Percentiles rank a stretch among this genome's conserved stretches.
These are phyloP conservation scores for Aurantiochytrium sp. DNA, from an alignment of 108 stramenopile species.

Conservation along the genomic window DNA sequence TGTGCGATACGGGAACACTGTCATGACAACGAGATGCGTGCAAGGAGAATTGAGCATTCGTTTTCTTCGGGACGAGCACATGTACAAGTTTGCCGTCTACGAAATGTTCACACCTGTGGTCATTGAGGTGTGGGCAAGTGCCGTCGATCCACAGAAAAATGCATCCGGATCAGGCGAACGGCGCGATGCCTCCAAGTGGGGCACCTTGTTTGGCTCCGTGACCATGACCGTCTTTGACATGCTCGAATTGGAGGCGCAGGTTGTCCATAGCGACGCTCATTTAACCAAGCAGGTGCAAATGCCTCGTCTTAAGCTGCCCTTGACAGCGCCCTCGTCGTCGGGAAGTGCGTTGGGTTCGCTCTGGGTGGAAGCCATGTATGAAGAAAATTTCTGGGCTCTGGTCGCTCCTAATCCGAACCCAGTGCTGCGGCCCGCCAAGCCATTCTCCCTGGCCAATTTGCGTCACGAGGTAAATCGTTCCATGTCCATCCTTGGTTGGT, in stretches of 20 bases:
- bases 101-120: background rate
- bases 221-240: background rate
- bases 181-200: background rate
- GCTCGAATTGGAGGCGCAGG: background rate
- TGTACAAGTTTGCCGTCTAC: background rate
- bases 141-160: background rate
- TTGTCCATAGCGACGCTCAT: background rate
- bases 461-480: background rate
- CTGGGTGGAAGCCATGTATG: background rate
- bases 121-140: background rate
- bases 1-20: background rate
- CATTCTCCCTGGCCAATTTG: background rate
- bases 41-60: background rate
- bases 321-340: too few species aligned
- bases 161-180: background rate
- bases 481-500: background rate
- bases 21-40: background rate
- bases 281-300: background rate
- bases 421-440: background rate
- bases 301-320: background rate
- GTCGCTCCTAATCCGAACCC: background rate
- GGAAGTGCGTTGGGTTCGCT: background rate
- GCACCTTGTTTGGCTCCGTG: background rate
- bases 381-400: background rate
- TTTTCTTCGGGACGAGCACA: background rate